Conservation (phyloP, 208 protist species). For the Crithidia bombi region DNA sequence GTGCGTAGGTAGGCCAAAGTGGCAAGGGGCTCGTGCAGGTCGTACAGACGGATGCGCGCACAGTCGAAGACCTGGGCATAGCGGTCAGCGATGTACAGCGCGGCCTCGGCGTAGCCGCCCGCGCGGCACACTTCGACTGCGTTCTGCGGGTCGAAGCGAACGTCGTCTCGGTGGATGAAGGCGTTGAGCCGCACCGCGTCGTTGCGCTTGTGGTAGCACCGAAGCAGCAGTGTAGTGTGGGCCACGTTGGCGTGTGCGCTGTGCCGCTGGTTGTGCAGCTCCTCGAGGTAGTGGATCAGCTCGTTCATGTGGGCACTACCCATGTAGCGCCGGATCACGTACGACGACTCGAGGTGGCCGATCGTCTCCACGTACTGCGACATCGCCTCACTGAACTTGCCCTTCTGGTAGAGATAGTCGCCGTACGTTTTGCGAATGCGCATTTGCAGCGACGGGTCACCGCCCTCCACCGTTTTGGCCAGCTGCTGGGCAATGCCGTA, state of each 20-base stretch:
- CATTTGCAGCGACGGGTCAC: conserved; percentile 74
- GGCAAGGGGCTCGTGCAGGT: conserved; percentile 53
- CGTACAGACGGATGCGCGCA: conserved; percentile 89
- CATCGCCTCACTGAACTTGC: conserved; percentile 87
- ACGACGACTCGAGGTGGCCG: conserved; percentile 95
- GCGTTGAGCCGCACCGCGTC: conserved; percentile 87
- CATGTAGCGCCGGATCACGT: conserved; percentile 97
- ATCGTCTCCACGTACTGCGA: conserved; percentile 95
- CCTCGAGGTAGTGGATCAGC: conserved; percentile 95
- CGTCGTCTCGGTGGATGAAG: conserved; percentile 92
- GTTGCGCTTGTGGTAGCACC: conserved; percentile 97
- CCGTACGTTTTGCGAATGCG: conserved; percentile 94
- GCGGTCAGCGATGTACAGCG: conserved; percentile 83
- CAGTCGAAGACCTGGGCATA: conserved; percentile 86
- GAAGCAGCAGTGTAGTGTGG: conserved; percentile 97
- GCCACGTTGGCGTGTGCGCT: conserved; percentile 80
- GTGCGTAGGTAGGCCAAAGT: conserved; percentile 78
- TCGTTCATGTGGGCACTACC: conserved; percentile 93
- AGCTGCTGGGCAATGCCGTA: conserved; percentile 94
- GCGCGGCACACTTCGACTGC: conserved; percentile 94
- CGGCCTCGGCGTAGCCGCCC: conserved; percentile 90
- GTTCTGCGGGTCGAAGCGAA: conserved; percentile 94
- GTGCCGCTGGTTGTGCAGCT: conserved; percentile 68
- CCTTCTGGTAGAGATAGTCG: conserved; percentile 93
- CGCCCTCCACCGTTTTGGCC: conserved; percentile 50